A percentile compares a stretch with the other conserved stretches of the same genome.
phyloP scores from a whole-genome alignment of 495 filamentous ascomycete species.

The Hamigera avellanea region DNA sequence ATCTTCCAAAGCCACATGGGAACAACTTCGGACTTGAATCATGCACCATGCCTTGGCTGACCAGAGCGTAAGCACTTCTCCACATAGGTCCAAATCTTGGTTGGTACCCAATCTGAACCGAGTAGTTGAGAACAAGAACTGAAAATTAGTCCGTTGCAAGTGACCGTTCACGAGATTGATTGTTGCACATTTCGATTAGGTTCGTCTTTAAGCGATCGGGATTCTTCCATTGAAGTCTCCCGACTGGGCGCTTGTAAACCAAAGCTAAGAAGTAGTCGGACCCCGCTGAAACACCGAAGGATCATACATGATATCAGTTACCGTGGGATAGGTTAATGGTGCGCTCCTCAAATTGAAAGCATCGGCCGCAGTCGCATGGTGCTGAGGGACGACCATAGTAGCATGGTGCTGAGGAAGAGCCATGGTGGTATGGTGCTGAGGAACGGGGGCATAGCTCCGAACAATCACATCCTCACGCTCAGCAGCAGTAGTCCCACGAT shows the following conservation, averaged over 20 bases:
- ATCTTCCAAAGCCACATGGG: slow-evolving; percentile 10
- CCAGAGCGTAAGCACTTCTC: slow-evolving; percentile 10
- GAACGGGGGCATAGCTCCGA: slow-evolving; percentile 11
- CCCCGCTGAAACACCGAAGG: slow-evolving; percentile 6
- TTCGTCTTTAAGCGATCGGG: neutral
- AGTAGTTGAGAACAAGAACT: slow-evolving; percentile 6
- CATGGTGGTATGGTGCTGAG: no score
- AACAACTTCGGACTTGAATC: slow-evolving; percentile 17
- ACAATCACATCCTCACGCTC: slow-evolving; percentile 18
- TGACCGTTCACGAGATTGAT: no score
- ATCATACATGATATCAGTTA: slow-evolving; percentile 18
- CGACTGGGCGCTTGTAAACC: neutral
- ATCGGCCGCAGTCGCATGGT: slow-evolving; percentile 6
- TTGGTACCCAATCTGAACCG: slow-evolving; percentile 7
- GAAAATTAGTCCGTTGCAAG: neutral
- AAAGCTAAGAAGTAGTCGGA: slow-evolving; percentile 11
- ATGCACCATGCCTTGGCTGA: slow-evolving; percentile 12
- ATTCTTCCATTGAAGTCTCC: no score
- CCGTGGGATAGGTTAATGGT: slow-evolving; percentile 17
- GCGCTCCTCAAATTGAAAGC: slow-evolving; percentile 11
- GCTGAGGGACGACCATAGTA: no score
- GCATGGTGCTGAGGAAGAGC: no score
- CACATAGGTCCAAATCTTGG: slow-evolving; percentile 8
- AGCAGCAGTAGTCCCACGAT: slow-evolving; percentile 43
- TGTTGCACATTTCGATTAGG: no score